These are phyloP conservation scores for Solanum hybrid DNA, from an alignment of 305 asterid species.

Conservation along the genomic window DNA sequence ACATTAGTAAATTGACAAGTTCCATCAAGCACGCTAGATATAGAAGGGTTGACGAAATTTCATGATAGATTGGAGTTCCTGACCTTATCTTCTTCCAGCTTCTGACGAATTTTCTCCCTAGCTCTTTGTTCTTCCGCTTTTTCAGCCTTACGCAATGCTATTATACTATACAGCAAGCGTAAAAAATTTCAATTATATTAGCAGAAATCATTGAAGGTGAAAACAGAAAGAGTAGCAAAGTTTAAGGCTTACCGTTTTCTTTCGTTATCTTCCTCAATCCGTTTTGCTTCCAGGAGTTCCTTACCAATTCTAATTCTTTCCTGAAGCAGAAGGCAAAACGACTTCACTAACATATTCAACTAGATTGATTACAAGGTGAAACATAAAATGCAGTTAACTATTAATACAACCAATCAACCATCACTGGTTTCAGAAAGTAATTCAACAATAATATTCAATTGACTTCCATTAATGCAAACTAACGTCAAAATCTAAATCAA, in stretches of 20 bases:
- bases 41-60: not conserved
- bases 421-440: not conserved
- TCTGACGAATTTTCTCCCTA: constrained; percentile 87
- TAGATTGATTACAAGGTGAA: not conserved
- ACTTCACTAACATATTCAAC: constrained; percentile 5
- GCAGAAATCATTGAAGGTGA: not conserved
- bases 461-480: not conserved
- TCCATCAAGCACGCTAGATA: not conserved
- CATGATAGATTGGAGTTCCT: not conserved
- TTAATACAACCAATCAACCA: not conserved
- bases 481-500: constrained; percentile 2
- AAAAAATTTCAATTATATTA: constrained; percentile 3
- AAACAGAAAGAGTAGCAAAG: not conserved
- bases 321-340: constrained; percentile 34
- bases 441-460: not conserved
- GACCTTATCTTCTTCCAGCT: constrained; percentile 98
- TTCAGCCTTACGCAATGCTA: constrained; percentile 44
- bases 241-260: constrained; percentile 71
- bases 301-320: constrained; percentile 84
- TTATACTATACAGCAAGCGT: constrained; percentile 8
- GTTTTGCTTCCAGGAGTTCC: constrained; percentile 93
- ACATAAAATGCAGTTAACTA: not conserved
- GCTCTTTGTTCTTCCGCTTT: constrained; percentile 94
- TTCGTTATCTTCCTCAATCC: constrained; percentile 95
- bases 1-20: not conserved